Evolutionary conservation across 2,329 filamentous ascomycete species (phyloP), one percentile per base, ranked within the genome.

Genomic region (Sporothrix humicola): DNA sequence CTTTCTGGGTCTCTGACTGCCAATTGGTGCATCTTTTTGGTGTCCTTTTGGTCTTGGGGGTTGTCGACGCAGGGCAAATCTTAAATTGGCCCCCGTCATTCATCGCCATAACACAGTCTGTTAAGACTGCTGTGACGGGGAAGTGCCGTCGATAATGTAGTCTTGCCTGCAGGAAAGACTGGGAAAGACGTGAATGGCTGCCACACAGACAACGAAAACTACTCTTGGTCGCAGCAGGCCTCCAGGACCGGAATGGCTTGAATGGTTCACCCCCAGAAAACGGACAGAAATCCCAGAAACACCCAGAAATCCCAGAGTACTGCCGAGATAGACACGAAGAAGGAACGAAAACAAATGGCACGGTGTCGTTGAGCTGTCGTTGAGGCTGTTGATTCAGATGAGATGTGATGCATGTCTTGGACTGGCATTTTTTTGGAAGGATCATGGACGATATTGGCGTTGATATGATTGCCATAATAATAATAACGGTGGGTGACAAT

Each of bases 311-410:
- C 23, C 23, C 2, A 58, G 37, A 73, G 59, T 74, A 61, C 15
- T 69, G 74, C 72, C 63, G 72, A 73, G 54, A 75, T 73, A 73
- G 48, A 48, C 46, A 74, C 73, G 71, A 74, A 42, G 68, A 66
- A 70, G 20, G 54, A 15, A 46, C 69, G 50, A 68, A 65, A 50
- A 23, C 42, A 65, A 58, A 58, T 69, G 56, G 26, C 66, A 68
- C 65, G 15, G 46, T 68, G 61, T 20, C 61, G 46, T 44, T 63
- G 12, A 9, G 4, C n/a, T 23, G 52, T 54, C 52, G n/a, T 61
- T 37, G 13, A 23, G 26, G 61, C 7, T 44, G 23, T 12, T 48
- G 10, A 31, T 46, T 50, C 50, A 23, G 31, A 63, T 65, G 37
- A 13, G 61, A 46, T 63, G 9, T 10, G 3, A 20, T 63, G 31